These are phyloP conservation scores for Marchantia paleacea DNA, from an alignment of 225 moss, liverwort and hornwort genomes.

Conservation along the genomic window DNA sequence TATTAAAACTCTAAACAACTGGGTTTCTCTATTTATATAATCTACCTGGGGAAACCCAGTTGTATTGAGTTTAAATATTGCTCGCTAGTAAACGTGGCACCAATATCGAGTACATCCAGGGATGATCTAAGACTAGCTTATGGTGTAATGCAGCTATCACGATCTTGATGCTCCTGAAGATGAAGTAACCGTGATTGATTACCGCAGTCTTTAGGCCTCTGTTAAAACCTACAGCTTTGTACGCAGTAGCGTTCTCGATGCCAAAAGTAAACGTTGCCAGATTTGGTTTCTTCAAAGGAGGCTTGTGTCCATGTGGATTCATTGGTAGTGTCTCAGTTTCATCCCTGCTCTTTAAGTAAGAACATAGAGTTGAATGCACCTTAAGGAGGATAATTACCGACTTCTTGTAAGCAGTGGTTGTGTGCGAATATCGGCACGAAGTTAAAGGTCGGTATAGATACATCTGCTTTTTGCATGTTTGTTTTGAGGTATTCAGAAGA, in stretches of 20 bases:
- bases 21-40: constrained; percentile 8
- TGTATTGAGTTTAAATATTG: constrained; percentile 25
- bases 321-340: neutral
- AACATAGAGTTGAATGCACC: neutral
- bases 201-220: constrained; percentile 78
- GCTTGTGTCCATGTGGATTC: neutral
- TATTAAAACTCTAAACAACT: constrained; percentile 23
- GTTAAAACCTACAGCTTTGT: neutral
- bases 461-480: neutral
- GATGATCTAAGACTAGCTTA: constrained; percentile 25
- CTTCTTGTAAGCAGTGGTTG: neutral
- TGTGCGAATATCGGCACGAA: neutral
- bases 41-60: constrained; percentile 4
- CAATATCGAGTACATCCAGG: constrained; percentile 1
- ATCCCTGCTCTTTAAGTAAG: neutral
- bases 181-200: constrained; percentile 99
- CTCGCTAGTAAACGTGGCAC: constrained; percentile 10
- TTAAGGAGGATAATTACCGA: neutral
- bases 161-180: constrained; percentile 99
- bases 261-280: neutral
- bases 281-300: neutral
- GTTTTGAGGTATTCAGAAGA: neutral
- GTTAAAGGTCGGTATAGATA: neutral
- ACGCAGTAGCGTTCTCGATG: neutral
- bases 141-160: constrained; percentile 73